These are phyloP conservation scores for carrot (Daucus carota) DNA, from an alignment of 129 eudicot genomes.

Conservation along the genomic window DNA sequence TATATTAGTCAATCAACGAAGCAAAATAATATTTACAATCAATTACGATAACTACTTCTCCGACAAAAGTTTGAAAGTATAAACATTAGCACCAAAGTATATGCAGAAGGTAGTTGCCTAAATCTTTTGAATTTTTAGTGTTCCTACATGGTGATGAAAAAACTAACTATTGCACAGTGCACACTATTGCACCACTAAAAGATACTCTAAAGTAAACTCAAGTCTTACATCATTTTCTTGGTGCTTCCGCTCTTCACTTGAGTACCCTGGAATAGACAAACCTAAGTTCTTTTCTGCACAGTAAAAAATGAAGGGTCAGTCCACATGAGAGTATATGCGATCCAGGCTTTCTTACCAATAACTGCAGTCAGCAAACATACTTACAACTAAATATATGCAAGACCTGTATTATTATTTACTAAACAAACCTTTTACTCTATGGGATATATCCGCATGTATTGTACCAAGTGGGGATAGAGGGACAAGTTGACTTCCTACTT, in stretches of 20 bases:
- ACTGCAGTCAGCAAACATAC: background rate
- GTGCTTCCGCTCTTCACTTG: slow-evolving; percentile 72
- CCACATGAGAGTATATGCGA: background rate
- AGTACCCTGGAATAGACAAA: slow-evolving; percentile 78
- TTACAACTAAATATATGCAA: background rate
- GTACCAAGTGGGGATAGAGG: background rate
- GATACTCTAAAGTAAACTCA: background rate
- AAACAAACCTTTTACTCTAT: background rate
- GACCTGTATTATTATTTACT: background rate
- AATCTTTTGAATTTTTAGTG: background rate
- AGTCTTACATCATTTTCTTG: slow-evolving; percentile 50
- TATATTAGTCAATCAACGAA: background rate
- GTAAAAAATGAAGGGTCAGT: background rate
- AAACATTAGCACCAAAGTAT: background rate
- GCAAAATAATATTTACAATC: background rate
- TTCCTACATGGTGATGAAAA: background rate
- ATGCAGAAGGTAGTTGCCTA: background rate
- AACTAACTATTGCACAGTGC: no score
- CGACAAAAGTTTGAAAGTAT: background rate
- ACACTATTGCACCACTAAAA: background rate
- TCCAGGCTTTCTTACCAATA: background rate
- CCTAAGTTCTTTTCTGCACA: slow-evolving; percentile 74
- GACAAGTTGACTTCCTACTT: background rate
- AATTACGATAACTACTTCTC: background rate
- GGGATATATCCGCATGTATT: background rate